These are phyloP conservation scores for Talaromyces proteolyticus DNA, from an alignment of 495 filamentous ascomycete genomes.

Conservation along the genomic window DNA sequence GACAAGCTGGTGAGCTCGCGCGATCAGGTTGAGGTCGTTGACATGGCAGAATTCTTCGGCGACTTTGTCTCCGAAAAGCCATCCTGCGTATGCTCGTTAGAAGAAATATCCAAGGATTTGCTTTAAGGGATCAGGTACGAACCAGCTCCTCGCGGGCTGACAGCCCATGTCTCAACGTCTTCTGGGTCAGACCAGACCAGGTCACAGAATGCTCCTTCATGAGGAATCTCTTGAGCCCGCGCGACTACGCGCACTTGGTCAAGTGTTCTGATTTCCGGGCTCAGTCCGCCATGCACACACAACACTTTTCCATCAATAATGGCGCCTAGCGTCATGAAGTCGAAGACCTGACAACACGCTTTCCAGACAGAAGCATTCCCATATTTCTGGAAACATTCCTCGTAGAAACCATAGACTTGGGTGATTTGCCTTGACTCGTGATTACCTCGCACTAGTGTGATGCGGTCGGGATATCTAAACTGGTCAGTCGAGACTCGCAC, in stretches of 20 bases:
- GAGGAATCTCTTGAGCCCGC: conserved; percentile 93
- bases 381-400: conserved; percentile 96
- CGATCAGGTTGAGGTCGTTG: conserved; percentile 90
- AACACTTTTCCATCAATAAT: conserved; percentile 96
- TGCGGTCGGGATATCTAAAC: conserved; percentile 81
- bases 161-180: conserved; percentile 89
- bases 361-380: conserved; percentile 99
- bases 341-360: conserved; percentile 97
- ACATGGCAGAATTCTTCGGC: conserved; percentile 99
- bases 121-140: conserved; percentile 7
- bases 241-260: conserved; percentile 98
- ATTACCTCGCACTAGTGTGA: conserved; percentile 94
- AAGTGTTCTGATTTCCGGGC: conserved; percentile 91
- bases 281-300: conserved; percentile 95
- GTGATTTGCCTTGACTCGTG: conserved; percentile 98
- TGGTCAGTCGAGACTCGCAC: conserved; percentile 6
- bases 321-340: conserved; percentile 92
- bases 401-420: conserved; percentile 98
- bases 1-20: conserved; percentile 91
- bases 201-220: conserved; percentile 97
- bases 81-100: conserved; percentile 39
- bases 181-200: conserved; percentile 98
- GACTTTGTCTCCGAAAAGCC: conserved; percentile 97
- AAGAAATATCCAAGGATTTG: not conserved
- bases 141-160: conserved; percentile 86